These are phyloP conservation scores for Glomus cerebriforme DNA, from an alignment of 192 early-diverging fungal species.

Conservation along the genomic window DNA sequence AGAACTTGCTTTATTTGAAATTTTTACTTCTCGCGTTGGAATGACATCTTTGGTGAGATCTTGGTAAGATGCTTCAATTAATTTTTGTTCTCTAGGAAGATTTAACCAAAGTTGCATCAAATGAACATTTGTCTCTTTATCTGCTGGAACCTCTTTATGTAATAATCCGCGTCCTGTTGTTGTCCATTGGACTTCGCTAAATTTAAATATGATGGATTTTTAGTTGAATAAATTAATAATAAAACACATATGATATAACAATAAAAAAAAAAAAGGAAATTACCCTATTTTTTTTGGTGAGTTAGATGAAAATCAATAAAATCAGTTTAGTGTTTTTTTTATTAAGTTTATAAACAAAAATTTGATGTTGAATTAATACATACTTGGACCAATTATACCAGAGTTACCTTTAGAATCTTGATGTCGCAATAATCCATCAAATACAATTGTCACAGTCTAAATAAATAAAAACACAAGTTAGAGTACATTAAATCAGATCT, in stretches of 20 bases:
- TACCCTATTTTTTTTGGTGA: too few relatives aligned
- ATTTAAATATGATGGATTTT: neutral
- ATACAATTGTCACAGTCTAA: constrained; percentile 63
- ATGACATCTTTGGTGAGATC: constrained; percentile 40
- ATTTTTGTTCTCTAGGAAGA: constrained; percentile 59
- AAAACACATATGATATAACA: too few relatives aligned
- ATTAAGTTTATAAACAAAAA: too few relatives aligned
- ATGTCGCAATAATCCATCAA: constrained; percentile 59
- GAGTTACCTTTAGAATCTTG: constrained; percentile 61
- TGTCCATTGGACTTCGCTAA: constrained; percentile 62
- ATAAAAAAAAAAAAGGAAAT: too few relatives aligned
- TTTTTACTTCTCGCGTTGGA: constrained; percentile 44
- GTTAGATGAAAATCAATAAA: too few relatives aligned
- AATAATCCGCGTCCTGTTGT: constrained; percentile 68
- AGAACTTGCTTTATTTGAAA: neutral
- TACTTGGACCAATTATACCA: constrained; percentile 50
- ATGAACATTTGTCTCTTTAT: constrained; percentile 41
- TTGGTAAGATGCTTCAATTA: constrained; percentile 55
- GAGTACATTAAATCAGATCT: too few relatives aligned
- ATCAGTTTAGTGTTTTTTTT: too few relatives aligned
- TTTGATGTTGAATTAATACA: neutral
- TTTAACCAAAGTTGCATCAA: constrained; percentile 73
- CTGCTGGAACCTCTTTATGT: constrained; percentile 56
- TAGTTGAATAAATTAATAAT: too few relatives aligned
- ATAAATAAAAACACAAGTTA: constrained; percentile 3